Conservation (phyloP, 2,329 filamentous ascomycete genomes). For the Diplocarpon mali region DNA sequence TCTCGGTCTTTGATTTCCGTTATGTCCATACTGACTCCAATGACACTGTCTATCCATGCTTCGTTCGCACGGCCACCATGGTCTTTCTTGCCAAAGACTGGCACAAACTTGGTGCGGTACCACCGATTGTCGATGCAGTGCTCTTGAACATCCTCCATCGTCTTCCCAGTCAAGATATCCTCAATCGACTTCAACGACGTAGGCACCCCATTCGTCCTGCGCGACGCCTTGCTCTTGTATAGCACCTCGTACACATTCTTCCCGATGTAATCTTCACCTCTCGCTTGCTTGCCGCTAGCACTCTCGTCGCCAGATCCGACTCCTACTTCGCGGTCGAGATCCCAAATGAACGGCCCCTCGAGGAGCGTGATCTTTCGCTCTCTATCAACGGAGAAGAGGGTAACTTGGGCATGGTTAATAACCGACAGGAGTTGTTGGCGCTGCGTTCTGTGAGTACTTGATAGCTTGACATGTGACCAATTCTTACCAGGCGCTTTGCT, state of each 20-base stretch:
- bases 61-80: constrained; percentile 38
- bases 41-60: constrained; percentile 55
- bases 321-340: constrained; percentile 23
- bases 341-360: constrained; percentile 54
- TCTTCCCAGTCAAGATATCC: constrained; percentile 50
- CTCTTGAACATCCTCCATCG: constrained; percentile 51
- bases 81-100: constrained; percentile 47
- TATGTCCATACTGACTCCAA: constrained; percentile 71
- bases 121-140: constrained; percentile 42
- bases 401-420: constrained; percentile 63
- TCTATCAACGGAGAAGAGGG: constrained; percentile 61
- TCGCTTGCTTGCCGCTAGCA: constrained; percentile 10
- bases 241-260: constrained; percentile 56
- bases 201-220: constrained; percentile 25
- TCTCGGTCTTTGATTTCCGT: constrained; percentile 60
- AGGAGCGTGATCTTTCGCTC: constrained; percentile 53
- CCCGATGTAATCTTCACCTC: constrained; percentile 36
- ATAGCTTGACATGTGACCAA: not conserved
- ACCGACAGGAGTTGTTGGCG: constrained; percentile 62
- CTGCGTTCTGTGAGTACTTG: constrained; percentile 6
- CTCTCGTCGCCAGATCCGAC: constrained; percentile 29
- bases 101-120: constrained; percentile 62
- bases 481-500: constrained; percentile 44
- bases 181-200: constrained; percentile 47
- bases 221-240: constrained; percentile 22